Evolutionary conservation across 768 basidiomycete genomes (phyloP).

Genomic region (Phanerodontia chrysosporium): DNA sequence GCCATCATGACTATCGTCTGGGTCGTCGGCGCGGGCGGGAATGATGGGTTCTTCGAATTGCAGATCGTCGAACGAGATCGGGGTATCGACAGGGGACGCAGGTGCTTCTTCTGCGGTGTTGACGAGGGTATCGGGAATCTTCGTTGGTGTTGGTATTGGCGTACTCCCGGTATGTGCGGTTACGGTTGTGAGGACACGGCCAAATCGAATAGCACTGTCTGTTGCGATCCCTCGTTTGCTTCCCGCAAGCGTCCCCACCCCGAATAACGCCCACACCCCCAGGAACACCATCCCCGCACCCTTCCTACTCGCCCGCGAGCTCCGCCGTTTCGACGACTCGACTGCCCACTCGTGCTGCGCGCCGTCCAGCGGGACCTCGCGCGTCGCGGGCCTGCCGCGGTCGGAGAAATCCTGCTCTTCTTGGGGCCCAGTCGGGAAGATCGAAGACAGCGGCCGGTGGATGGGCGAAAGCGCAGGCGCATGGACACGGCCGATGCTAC

Average conservation of each 20-base stretch:
- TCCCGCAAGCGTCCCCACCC: conserved; percentile 50
- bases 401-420: conserved; percentile 22
- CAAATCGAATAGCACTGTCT: conserved; percentile 33
- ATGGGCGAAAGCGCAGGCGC: conserved; percentile 20
- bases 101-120: not conserved
- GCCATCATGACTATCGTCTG: not conserved
- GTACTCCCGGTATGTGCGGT: not conserved
- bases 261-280: conserved; percentile 69
- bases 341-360: conserved; percentile 20
- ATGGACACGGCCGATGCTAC: conserved; percentile 38
- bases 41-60: conserved; percentile 4
- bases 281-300: conserved; percentile 81
- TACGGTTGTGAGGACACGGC: conserved; percentile 39
- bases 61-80: conserved; percentile 1
- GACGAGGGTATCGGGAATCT: not conserved
- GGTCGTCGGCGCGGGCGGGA: not conserved
- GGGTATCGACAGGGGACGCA: not conserved
- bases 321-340: conserved; percentile 20
- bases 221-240: conserved; percentile 25
- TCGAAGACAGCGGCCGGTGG: conserved; percentile 17
- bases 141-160: not conserved
- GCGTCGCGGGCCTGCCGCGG: conserved; percentile 45
- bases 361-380: conserved; percentile 27
- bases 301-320: conserved; percentile 62
- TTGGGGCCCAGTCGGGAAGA: conserved; percentile 18